Evolutionary conservation across 1,284 basidiomycete species (phyloP), one percentile per base, ranked within the genome.

Genomic region (Cryptococcus deneoformans): DNA sequence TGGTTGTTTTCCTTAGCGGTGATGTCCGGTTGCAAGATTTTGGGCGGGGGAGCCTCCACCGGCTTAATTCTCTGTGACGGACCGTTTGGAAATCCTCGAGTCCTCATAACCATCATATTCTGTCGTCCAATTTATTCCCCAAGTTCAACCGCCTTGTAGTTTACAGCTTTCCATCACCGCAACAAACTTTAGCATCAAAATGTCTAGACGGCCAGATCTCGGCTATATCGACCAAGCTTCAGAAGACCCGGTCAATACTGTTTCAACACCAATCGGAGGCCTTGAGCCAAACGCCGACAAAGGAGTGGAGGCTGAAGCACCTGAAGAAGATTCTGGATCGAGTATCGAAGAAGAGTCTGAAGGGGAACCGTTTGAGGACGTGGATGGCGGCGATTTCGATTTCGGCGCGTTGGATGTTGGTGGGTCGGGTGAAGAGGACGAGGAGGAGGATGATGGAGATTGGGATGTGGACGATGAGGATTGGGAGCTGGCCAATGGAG

Each of bases 381-480:
- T 46, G 2, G 56, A 56, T 38, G n/a, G 24, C 9, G 55, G 50
- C 12, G 54, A 56, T 36, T 53, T 56, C 5, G 46, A 46, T 11
- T 20, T 49, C 7, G 5, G 46, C 36, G 12, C 54, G 50, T 14
- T 12, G 36, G 20, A 11, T 39, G 40, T 5, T 42, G 50, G 36
- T 29, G 43, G 14, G 4, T 24, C 43, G 12, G 29, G 6, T 4
- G 45, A 29, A 40, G 50, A 60, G 58, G 24, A 65, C 3, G 61
- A 63, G 12, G 63, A 64, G 12, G 67, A 71, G 16, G 66, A 71
- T 36, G 70, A 68, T 4, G 66, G 71, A 16, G 80, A 79, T 16
- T 80, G 79, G 61, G 79, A 80, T 44, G 85, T 87, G 16, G 89
- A 93, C 63, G 89, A 93, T 72, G 92, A 94, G 72, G 91, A 94